A percentile compares a stretch with the other conserved stretches of the same genome.
Conservation (phyloP, 2,329 filamentous ascomycete genomes). For the Paracamarosporium sp. region DNA sequence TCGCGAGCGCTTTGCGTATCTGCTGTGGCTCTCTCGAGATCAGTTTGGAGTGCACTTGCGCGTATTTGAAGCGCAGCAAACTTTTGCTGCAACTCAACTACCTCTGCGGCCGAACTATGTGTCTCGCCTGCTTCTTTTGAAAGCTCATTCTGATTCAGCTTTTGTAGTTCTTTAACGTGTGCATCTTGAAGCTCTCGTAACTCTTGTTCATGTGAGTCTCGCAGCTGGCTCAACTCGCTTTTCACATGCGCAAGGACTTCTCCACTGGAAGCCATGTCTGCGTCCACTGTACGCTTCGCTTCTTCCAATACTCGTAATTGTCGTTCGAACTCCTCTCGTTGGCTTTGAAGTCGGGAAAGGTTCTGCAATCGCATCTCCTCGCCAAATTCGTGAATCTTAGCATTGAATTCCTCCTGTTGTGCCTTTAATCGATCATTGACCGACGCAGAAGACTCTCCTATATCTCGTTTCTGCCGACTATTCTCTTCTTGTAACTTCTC, state of each 20-base stretch:
- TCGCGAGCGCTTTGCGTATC: constrained; percentile 34
- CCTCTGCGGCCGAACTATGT: constrained; percentile 15
- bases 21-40: constrained; percentile 32
- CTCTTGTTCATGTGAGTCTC: constrained; percentile 18
- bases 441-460: constrained; percentile 12
- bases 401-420: constrained; percentile 27
- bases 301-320: constrained; percentile 24
- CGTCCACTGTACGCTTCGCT: constrained; percentile 21
- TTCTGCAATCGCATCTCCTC: constrained; percentile 36
- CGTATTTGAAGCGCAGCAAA: constrained; percentile 32
- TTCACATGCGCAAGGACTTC: constrained; percentile 21
- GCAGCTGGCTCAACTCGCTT: constrained; percentile 21
- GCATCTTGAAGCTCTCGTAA: constrained; percentile 15
- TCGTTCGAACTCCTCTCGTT: constrained; percentile 31
- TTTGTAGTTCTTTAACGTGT: constrained; percentile 19
- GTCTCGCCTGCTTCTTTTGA: not conserved
- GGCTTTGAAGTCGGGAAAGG: constrained; percentile 31
- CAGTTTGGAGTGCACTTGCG: constrained; percentile 30
- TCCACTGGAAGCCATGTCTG: constrained; percentile 17
- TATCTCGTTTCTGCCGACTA: constrained; percentile 18
- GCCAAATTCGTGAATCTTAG: constrained; percentile 33
- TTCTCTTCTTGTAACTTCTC: constrained; percentile 22
- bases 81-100: constrained; percentile 21
- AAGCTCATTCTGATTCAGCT: constrained; percentile 7
- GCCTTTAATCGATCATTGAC: constrained; percentile 21